Conservation (phyloP, 106 monocot genomes). For the Phalaenopsis aphrodite region DNA sequence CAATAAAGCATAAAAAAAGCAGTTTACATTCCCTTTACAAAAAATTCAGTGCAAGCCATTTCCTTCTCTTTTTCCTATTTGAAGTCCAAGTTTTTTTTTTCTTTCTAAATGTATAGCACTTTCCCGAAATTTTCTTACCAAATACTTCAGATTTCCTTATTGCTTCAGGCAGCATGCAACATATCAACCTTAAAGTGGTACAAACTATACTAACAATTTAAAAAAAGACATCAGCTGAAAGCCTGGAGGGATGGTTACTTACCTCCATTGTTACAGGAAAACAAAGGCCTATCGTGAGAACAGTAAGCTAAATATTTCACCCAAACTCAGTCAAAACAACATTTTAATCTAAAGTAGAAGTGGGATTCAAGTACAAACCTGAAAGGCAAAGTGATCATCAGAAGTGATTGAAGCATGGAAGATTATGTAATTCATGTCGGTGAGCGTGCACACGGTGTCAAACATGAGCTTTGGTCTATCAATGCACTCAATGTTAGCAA, state of each 20-base stretch:
- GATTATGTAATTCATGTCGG: constrained; percentile 56
- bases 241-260: too few relatives aligned
- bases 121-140: background rate
- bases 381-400: constrained; percentile 26
- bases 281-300: background rate
- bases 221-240: too few relatives aligned
- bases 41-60: background rate
- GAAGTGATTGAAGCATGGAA: constrained; percentile 57
- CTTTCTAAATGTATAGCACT: background rate
- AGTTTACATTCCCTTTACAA: background rate
- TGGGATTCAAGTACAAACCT: constrained; percentile 22
- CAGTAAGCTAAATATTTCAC: background rate
- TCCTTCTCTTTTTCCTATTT: background rate
- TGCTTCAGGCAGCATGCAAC: too few relatives aligned
- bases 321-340: background rate
- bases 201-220: too few relatives aligned
- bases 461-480: constrained; percentile 72
- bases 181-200: too few relatives aligned
- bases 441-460: constrained; percentile 62
- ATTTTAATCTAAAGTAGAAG: background rate
- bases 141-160: too few relatives aligned
- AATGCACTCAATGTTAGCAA: constrained; percentile 47
- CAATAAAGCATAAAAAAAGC: background rate
- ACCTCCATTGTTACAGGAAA: background rate
- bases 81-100: background rate